Base-by-base conservation (phyloP, 768 basidiomycete genomes). In the Phylloporus rhodoxanthus region DNA sequence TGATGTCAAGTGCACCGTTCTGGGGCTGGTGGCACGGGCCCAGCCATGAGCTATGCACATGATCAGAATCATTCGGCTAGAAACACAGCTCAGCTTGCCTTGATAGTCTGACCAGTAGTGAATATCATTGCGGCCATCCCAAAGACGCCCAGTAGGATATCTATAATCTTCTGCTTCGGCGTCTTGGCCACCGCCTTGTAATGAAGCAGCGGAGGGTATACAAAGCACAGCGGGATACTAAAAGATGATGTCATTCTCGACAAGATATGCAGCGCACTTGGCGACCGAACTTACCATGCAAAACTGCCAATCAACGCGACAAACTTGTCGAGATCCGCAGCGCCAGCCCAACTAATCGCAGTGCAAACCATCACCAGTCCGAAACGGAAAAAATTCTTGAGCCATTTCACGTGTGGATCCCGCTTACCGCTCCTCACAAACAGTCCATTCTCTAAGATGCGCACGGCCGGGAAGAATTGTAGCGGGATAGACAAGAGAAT, bases 391-490 rank as follows among this genome's bases (percentile, higher is more conserved):
- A 80, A 69, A 60, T 98, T 99, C 82, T 99, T 99, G 59, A 82
- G 74, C 96, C 95, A 98, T 66, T 99, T 98, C 64, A 98, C 87
- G 48, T 80, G 76, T 29, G 72, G 56, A 65, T 91, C 77, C 45
- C 67, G 75, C 67, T 97, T 97, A 42, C 96, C 96, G 58, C 88
- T 91, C 43, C 79, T 79, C 39, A 82, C 82, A 66, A 98, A 97
- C 25, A 98, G 60, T 4, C 89, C 94, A 62, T 97, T 95, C 75
- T 99, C 96, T 70, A 97, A 81, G 62, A 99, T 98, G 46, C 96
- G 83, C 41, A 95, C 84, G 3, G 95, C 96, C 0, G 96, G 96
- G 90, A 98, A 97, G 48, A 97, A 84, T 68, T 98, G 94, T 1
- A 98, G 80, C 1, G 95, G 93, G 8, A 88, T 85, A 13, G 93